phyloP scores from a whole-genome alignment of 805 yeast genomes.

The Ogataea trehaloabstinens region DNA sequence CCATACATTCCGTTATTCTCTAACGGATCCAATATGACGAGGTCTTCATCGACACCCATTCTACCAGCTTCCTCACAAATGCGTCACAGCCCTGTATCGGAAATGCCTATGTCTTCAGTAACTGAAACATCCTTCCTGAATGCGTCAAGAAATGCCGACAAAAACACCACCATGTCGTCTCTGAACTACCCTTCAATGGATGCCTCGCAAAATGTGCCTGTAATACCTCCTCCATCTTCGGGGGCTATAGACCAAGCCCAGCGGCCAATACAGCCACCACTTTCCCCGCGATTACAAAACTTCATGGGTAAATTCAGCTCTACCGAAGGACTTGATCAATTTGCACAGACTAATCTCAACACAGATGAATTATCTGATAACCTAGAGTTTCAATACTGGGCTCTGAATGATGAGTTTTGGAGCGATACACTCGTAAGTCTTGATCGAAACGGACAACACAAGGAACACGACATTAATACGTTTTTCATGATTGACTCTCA shows the following conservation, averaged over 20 bases:
- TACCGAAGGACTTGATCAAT: constrained; percentile 2
- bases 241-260: background rate
- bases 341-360: constrained; percentile 3
- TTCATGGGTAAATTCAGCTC: constrained; percentile 6
- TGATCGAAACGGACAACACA: constrained; percentile 14
- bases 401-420: constrained; percentile 72
- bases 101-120: background rate
- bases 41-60: background rate
- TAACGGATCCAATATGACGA: background rate
- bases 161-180: background rate
- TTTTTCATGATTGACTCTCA: constrained; percentile 14
- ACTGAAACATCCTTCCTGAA: background rate
- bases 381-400: constrained; percentile 49
- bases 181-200: background rate
- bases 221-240: background rate
- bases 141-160: background rate
- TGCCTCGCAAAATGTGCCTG: background rate
- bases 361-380: constrained; percentile 25
- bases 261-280: constrained; percentile 1
- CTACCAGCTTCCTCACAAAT: background rate
- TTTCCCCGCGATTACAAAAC: constrained; percentile 7
- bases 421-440: constrained; percentile 44
- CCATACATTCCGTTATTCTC: background rate
- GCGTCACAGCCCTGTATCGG: background rate
- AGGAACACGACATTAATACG: constrained; percentile 14